Base-by-base conservation (phyloP, 2,329 filamentous ascomycete species). In the Penicillium sp. region DNA sequence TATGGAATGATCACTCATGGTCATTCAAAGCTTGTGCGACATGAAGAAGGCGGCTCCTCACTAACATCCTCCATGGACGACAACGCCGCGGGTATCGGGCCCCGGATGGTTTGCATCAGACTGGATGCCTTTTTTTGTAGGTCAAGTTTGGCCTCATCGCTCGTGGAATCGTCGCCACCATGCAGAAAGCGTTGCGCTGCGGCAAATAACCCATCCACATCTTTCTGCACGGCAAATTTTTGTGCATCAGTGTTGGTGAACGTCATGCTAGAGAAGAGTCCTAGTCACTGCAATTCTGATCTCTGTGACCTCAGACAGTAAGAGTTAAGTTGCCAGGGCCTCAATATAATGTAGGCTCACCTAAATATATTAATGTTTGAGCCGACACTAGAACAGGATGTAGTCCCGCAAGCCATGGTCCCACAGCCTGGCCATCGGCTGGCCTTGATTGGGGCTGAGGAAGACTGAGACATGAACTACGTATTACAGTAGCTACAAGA, bases 21-120 rank as follows among this genome's bases (percentile, higher is more conserved):
- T 43, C 41, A 43, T 43, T 43, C 14, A 22, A 43, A 43, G 12
- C 41, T 43, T 22, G 41, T 22, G 15, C 8, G 41, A 22, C 41
- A 43, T 43, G 41, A 17, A 43, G 20, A 43, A 20, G 15, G 41
- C 20, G 20, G 20, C n/a, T 43, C 41, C 41, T 43, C 4, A 43
- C 41, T 43, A n/a, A 62, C 59, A 56, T 64, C 48, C 31, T 65
- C 63, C n/a, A 65, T 62, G 6, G 62, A 55, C n/a, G 58, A 57
- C 58, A 67, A 69, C 5, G 68, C 56, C 48, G 62, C 57, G 31
- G 68, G 62, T 11, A 57, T 61, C n/a, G 67, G 67, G 6, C 67
- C 67, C 14, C 62, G 64, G 35, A 68, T 61, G 6, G 64, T 63
- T 37, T 64, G 62, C 8, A 60, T 20, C 39, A 64, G 57, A 4